phyloP scores from a whole-genome alignment of 768 basidiomycete genomes.

The Leucosporidium scottii region DNA sequence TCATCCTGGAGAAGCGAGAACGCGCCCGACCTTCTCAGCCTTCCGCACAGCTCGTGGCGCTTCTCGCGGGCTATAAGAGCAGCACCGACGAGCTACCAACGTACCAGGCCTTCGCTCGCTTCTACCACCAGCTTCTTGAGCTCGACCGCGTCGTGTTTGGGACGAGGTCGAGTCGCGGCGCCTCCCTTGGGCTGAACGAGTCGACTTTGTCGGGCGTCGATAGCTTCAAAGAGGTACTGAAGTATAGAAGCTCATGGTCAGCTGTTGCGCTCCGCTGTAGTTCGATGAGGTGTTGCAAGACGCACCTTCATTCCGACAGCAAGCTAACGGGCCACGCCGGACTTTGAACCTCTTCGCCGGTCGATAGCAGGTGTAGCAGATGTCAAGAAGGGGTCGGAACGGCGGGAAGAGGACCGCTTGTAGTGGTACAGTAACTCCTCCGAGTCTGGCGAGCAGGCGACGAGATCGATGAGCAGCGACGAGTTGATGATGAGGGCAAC shows the following conservation, averaged over 20 bases:
- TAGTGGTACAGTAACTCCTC: no score
- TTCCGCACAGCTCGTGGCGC: not conserved
- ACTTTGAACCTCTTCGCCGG: no score
- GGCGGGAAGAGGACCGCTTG: no score
- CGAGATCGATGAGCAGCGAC: no score
- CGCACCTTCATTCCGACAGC: slow-evolving; percentile 23
- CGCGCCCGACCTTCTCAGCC: not conserved
- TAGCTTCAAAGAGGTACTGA: slow-evolving; percentile 33
- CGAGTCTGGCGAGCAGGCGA: no score
- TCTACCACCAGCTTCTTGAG: slow-evolving; percentile 29
- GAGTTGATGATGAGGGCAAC: no score
- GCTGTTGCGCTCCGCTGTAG: not conserved
- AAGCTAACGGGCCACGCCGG: not conserved
- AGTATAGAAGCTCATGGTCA: not conserved
- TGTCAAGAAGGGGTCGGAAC: no score
- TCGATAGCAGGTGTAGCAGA: no score
- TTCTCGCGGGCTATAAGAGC: not conserved
- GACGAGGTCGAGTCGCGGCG: not conserved
- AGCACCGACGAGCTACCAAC: slow-evolving; percentile 2
- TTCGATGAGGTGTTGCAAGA: not conserved
- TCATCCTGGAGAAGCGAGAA: slow-evolving; percentile 37
- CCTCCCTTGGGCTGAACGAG: not conserved
- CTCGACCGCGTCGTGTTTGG: slow-evolving; percentile 10
- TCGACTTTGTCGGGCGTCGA: slow-evolving; percentile 24
- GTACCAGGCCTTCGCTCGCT: slow-evolving; percentile 27